phyloP scores from a whole-genome alignment of 306 rosid genomes.

The Hippophae tibetana region DNA sequence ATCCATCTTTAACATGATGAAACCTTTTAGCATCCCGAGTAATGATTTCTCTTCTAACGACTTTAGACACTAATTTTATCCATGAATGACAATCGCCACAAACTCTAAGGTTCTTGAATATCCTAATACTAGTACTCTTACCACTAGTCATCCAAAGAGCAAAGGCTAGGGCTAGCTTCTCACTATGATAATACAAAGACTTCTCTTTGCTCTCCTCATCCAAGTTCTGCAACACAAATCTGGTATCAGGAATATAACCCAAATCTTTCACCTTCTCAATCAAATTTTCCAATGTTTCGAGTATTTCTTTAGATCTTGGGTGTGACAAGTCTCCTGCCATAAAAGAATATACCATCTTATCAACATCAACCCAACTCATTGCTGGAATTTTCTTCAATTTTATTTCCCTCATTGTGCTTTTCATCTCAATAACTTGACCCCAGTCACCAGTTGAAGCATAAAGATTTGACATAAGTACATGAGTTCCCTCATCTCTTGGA shows the following conservation, averaged over 20 bases:
- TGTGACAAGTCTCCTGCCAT: conserved; percentile 68
- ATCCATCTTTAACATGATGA: conserved; percentile 52
- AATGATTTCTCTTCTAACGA: conserved; percentile 45
- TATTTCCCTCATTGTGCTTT: conserved; percentile 44
- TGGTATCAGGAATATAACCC: conserved; percentile 58
- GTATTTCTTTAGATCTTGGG: conserved; percentile 9
- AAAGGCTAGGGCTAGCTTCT: conserved; percentile 57
- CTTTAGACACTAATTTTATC: conserved; percentile 44
- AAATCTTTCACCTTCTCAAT: conserved; percentile 30
- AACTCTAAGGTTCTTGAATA: conserved; percentile 64
- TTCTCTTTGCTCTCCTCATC: conserved; percentile 42
- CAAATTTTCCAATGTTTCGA: conserved; percentile 30
- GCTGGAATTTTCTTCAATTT: conserved; percentile 53
- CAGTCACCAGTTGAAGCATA: conserved; percentile 66
- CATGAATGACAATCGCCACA: conserved; percentile 61
- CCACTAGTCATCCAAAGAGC: conserved; percentile 48
- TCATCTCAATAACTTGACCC: conserved; percentile 54
- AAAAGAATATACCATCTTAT: conserved; percentile 54
- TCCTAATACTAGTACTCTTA: conserved; percentile 31
- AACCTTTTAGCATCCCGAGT: conserved; percentile 54
- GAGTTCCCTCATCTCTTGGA: conserved; percentile 49
- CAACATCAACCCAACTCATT: conserved; percentile 58
- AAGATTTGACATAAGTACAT: conserved; percentile 49
- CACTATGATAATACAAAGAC: conserved; percentile 52
- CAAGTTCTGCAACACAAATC: conserved; percentile 49